A percentile compares a stretch with the other conserved stretches of the same genome.
Conservation (phyloP, 176 grass and related monocot species). For the Pontederia paniculata region DNA sequence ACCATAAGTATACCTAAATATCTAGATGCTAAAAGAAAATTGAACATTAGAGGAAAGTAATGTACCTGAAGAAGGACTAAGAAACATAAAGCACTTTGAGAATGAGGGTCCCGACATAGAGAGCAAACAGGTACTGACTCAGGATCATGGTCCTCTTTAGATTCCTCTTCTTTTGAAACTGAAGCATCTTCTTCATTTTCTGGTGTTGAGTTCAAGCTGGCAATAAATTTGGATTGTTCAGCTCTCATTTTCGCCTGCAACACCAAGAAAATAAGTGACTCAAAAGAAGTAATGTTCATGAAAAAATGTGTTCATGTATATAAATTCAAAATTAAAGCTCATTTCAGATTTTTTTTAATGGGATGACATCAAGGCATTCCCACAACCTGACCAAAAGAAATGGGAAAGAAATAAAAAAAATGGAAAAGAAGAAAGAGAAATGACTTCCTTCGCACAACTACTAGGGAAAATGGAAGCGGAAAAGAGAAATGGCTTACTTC, state of each 20-base stretch:
- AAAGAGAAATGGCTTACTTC: no score
- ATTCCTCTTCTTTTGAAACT: constrained; percentile 42
- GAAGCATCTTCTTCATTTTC: constrained; percentile 28
- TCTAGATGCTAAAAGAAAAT: constrained; percentile 16
- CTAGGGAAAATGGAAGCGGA: no score
- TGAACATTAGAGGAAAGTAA: constrained; percentile 1
- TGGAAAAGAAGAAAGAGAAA: no score
- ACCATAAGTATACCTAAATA: neutral
- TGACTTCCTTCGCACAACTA: no score
- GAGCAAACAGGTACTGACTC: constrained; percentile 66
- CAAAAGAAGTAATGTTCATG: no score
- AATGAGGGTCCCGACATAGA: constrained; percentile 74
- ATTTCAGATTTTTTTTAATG: no score
- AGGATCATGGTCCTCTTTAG: constrained; percentile 26
- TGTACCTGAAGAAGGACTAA: constrained; percentile 96
- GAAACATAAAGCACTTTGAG: constrained; percentile 88
- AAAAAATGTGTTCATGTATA: no score
- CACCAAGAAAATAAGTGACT: neutral
- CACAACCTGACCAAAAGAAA: no score
- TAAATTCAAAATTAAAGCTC: no score
- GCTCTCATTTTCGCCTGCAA: constrained; percentile 90
- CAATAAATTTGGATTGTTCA: constrained; percentile 82
- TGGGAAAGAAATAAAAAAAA: no score
- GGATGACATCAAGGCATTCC: no score
- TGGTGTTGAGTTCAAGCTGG: constrained; percentile 48